Evolutionary conservation across 2,329 filamentous ascomycete species (phyloP).

Genomic region (Fusarium graminum): DNA sequence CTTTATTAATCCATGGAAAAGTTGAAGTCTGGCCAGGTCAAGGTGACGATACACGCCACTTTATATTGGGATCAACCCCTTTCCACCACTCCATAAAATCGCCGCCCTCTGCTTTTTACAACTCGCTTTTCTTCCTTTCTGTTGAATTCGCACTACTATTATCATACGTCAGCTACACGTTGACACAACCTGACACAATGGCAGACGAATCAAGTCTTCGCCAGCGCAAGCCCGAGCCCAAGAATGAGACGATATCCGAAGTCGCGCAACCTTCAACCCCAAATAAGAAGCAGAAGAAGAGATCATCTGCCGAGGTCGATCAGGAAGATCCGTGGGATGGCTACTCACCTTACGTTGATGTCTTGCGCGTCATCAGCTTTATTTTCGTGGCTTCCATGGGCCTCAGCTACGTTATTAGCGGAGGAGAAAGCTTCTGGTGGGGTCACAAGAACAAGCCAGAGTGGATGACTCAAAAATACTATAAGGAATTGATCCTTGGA

Average conservation of each 20-base stretch:
- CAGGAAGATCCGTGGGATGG: conserved; percentile 65
- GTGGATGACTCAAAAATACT: conserved; percentile 69
- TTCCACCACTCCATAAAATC: conserved; percentile 25
- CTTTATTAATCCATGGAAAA: conserved; percentile 29
- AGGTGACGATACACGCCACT: conserved; percentile 41
- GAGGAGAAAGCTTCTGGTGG: conserved; percentile 78
- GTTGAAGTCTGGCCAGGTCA: conserved; percentile 32
- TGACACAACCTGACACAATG: conserved; percentile 48
- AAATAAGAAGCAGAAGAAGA: conserved; percentile 43
- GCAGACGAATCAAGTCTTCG: conserved; percentile 58
- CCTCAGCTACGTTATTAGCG: conserved; percentile 81
- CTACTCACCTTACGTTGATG: conserved; percentile 70
- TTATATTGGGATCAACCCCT: conserved; percentile 29
- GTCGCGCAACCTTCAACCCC: conserved; percentile 46
- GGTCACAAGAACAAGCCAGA: conserved; percentile 70
- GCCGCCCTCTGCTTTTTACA: conserved; percentile 1
- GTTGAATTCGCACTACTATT: not conserved
- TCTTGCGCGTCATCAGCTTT: conserved; percentile 77
- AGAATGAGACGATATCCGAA: conserved; percentile 35
- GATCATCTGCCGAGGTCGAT: conserved; percentile 41
- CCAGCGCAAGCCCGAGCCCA: conserved; percentile 58
- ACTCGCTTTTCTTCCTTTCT: not conserved
- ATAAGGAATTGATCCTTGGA: conserved; percentile 60
- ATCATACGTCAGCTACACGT: not conserved
- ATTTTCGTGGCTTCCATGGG: conserved; percentile 74